phyloP scores from a whole-genome alignment of 805 yeast species.

The Kurtzmaniella cleridarum region DNA sequence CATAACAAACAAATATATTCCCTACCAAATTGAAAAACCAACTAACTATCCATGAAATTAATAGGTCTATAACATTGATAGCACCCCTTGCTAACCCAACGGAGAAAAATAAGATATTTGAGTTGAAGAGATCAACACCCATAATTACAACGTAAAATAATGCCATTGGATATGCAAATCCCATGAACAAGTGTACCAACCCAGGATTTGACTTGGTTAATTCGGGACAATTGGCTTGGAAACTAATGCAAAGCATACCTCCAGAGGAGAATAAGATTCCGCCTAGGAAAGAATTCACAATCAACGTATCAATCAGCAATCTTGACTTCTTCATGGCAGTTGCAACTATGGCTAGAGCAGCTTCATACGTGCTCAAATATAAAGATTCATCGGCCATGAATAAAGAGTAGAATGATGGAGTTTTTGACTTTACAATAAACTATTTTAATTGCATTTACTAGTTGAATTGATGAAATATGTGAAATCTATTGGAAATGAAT shows the following conservation, averaged over 20 bases:
- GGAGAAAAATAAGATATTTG: slow-evolving; percentile 65
- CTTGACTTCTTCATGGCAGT: slow-evolving; percentile 81
- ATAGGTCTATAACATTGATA: slow-evolving; percentile 55
- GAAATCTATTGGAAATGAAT: no score
- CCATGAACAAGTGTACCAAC: slow-evolving; percentile 50
- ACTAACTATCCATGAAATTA: slow-evolving; percentile 62
- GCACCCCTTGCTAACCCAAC: slow-evolving; percentile 69
- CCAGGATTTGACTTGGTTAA: slow-evolving; percentile 44
- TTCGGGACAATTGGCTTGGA: slow-evolving; percentile 47
- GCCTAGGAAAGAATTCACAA: slow-evolving; percentile 62
- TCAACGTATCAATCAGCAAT: slow-evolving; percentile 52
- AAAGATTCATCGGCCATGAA: slow-evolving; percentile 22
- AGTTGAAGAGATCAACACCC: slow-evolving; percentile 75
- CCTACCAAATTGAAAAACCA: slow-evolving; percentile 64
- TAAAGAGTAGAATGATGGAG: no score
- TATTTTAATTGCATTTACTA: no score
- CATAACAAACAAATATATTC: slow-evolving; percentile 59
- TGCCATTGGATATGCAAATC: slow-evolving; percentile 63
- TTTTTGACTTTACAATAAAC: no score
- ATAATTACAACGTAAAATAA: slow-evolving; percentile 66
- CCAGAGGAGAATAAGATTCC: slow-evolving; percentile 67
- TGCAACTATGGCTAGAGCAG: slow-evolving; percentile 80
- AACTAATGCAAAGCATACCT: slow-evolving; percentile 60
- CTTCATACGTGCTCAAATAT: slow-evolving; percentile 72
- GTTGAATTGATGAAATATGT: no score